phyloP scores from a whole-genome alignment of 2,329 filamentous ascomycete species.

The Didymella arachidicola region DNA sequence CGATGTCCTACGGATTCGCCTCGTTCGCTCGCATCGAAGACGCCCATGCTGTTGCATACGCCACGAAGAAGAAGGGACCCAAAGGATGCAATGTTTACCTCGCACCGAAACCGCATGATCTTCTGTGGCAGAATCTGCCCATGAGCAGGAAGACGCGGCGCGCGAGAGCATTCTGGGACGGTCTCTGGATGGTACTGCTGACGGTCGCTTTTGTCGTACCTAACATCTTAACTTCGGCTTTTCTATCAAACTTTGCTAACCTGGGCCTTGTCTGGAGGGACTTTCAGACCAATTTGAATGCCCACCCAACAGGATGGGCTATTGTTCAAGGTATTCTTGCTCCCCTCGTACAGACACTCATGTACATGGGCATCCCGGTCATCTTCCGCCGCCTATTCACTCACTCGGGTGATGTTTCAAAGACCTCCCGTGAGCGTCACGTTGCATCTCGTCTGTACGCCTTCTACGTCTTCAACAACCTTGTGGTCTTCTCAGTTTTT shows the following conservation, averaged over 20 bases:
- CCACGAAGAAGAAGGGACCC: constrained; percentile 79
- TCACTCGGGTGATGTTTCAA: constrained; percentile 85
- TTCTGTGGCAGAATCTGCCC: constrained; percentile 94
- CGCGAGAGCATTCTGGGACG: constrained; percentile 78
- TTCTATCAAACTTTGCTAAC: constrained; percentile 85
- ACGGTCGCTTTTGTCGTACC: constrained; percentile 87
- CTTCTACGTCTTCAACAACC: constrained; percentile 98
- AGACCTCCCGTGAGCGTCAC: constrained; percentile 89
- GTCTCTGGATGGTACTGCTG: constrained; percentile 80
- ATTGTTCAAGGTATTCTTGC: constrained; percentile 91
- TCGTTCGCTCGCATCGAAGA: constrained; percentile 88
- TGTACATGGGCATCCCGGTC: constrained; percentile 86
- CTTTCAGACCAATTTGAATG: constrained; percentile 72
- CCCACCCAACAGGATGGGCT: constrained; percentile 75
- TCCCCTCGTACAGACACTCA: constrained; percentile 82
- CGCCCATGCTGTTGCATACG: constrained; percentile 82
- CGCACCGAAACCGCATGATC: constrained; percentile 85
- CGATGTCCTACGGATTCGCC: constrained; percentile 91
- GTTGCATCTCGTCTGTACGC: constrained; percentile 88
- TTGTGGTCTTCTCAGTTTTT: constrained; percentile 92
- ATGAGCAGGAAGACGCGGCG: constrained; percentile 72
- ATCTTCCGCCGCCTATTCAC: constrained; percentile 88
- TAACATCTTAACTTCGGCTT: constrained; percentile 93
- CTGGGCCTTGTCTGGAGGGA: constrained; percentile 80
- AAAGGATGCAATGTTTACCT: constrained; percentile 77